Evolutionary conservation across 2,329 filamentous ascomycete genomes (phyloP), one percentile per base, ranked within the genome.

Genomic region (Diplodia seriata): DNA sequence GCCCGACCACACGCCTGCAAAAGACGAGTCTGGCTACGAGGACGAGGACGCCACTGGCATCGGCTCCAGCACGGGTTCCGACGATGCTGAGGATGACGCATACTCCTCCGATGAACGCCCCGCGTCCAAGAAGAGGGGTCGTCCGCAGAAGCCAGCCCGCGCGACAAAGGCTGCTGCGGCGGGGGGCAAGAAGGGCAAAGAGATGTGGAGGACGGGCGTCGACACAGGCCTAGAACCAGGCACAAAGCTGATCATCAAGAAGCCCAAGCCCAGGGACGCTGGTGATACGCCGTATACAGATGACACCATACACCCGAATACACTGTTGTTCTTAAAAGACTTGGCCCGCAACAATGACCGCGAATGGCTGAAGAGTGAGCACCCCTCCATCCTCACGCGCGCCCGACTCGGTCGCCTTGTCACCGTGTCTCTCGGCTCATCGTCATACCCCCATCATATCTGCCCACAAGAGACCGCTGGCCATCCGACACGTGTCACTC

Each of bases 261-360:
- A 88, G 70, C 87, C 87, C 3, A 87, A 88, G 76, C 83, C 87
- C n/a, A 81, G 87, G 72, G 83, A 85, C 40, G 82, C 86, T 29
- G 88, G 88, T 18, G 80, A 84, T n/a, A 84, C 82, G 31, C 84
- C 84, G 1, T 90, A 89, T 75, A 76, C 78, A 53, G 84, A 88
- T 70, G 79, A 84, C 49, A 86, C 81, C 9, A 83, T 90, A 66
- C 88, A 90, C 76, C 87, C 87, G 18, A 89, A 90, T 74, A 90
- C 88, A 1, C 77, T 88, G 75, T 77, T 87, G 7, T 90, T 90
- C 72, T 77, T 90, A 68, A 75, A 81, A 69, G 87, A 89, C 68
- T 76, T 90, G 68, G 83, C 83, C 53, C 77, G 81, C 59, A 87
- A 90, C 73, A 90, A 90, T 72, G 84, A 89, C 67, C 81, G 87